Conservation (phyloP, 2,329 filamentous ascomycete genomes). For the Penicillium oxalicum region DNA sequence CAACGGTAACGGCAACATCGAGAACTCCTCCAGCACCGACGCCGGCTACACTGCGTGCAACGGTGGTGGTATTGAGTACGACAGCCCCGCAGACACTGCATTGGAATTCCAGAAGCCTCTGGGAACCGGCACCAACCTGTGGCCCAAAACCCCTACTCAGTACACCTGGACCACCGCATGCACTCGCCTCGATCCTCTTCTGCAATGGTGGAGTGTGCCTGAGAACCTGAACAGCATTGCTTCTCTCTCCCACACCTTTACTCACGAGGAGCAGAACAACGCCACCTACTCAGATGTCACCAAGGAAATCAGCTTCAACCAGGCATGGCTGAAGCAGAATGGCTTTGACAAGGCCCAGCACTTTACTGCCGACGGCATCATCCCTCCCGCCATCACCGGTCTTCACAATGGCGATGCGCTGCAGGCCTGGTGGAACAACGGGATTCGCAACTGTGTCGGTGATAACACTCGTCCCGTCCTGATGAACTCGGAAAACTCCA, state of each 20-base stretch:
- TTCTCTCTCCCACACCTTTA: constrained; percentile 59
- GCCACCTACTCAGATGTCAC: constrained; percentile 53
- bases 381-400: constrained; percentile 59
- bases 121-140: constrained; percentile 47
- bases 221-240: constrained; percentile 50
- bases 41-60: constrained; percentile 24
- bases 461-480: constrained; percentile 56
- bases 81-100: constrained; percentile 41
- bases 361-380: constrained; percentile 52
- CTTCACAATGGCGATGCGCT: constrained; percentile 60
- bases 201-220: constrained; percentile 50
- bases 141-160: constrained; percentile 41
- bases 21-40: constrained; percentile 26
- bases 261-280: constrained; percentile 54
- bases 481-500: constrained; percentile 47
- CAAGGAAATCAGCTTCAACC: constrained; percentile 57
- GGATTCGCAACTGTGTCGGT: constrained; percentile 56
- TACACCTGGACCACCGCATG: constrained; percentile 50
- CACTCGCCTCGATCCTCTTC: constrained; percentile 45
- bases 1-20: constrained; percentile 52
- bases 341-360: constrained; percentile 43
- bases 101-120: constrained; percentile 48
- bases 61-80: constrained; percentile 42
- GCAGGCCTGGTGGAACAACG: constrained; percentile 53
- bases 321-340: constrained; percentile 52